Evolutionary conservation across 2,329 filamentous ascomycete genomes (phyloP).

Genomic region (Xylaria sp.): DNA sequence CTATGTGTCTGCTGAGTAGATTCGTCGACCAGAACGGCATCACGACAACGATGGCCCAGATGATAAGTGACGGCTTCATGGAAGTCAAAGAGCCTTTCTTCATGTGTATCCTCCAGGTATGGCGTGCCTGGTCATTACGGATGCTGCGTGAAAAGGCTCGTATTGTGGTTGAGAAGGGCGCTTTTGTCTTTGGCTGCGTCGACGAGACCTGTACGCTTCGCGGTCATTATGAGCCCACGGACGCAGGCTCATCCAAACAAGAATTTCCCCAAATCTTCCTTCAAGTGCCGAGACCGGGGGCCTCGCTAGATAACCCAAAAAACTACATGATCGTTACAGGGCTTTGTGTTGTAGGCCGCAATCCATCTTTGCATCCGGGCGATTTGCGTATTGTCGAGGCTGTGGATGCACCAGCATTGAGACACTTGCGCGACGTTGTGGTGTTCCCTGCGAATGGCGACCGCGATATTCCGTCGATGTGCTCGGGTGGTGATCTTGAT

Average conservation of each 20-base stretch:
- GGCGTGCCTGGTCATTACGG: constrained; percentile 89
- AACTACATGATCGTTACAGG: constrained; percentile 73
- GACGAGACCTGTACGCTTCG: constrained; percentile 81
- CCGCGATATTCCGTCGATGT: constrained; percentile 87
- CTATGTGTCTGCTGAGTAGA: constrained; percentile 70
- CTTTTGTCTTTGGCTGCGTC: constrained; percentile 85
- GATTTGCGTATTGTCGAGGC: constrained; percentile 89
- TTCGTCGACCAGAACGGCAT: constrained; percentile 87
- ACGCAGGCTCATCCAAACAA: constrained; percentile 48
- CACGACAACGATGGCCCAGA: constrained; percentile 73
- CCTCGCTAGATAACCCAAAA: constrained; percentile 57
- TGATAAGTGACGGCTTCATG: constrained; percentile 84
- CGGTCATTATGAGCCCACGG: constrained; percentile 66
- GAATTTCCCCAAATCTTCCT: constrained; percentile 86
- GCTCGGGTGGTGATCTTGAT: constrained; percentile 93
- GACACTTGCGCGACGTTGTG: constrained; percentile 81
- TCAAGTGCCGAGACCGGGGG: constrained; percentile 69
- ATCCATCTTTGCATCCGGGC: constrained; percentile 91
- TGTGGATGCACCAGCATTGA: constrained; percentile 73
- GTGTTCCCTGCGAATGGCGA: constrained; percentile 87
- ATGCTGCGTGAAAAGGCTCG: constrained; percentile 90
- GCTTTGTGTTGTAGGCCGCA: constrained; percentile 83
- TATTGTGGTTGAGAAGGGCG: constrained; percentile 80
- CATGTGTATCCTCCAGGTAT: constrained; percentile 77
- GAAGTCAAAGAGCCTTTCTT: constrained; percentile 77